Evolutionary conservation across 2,329 filamentous ascomycete genomes (phyloP).

Genomic region (Salinomyces thailandicus): DNA sequence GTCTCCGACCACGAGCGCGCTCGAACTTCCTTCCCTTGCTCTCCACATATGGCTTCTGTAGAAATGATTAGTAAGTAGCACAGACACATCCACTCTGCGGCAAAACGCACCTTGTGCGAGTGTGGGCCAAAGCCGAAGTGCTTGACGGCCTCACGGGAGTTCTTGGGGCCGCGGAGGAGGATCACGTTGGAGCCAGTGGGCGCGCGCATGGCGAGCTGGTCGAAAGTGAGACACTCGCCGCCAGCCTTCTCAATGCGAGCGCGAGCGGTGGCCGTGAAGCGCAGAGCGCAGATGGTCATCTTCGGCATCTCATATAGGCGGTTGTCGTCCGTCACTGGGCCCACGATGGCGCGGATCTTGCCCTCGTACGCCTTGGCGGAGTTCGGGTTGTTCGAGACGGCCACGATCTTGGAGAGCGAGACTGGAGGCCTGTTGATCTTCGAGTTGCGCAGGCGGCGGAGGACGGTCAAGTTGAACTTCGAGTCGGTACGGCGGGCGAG

Average conservation of each 20-base stretch:
- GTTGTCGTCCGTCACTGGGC: conserved; percentile 96
- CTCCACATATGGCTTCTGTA: conserved; percentile 85
- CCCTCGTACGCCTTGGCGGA: conserved; percentile 49
- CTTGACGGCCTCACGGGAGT: conserved; percentile 93
- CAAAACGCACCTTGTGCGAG: conserved; percentile 72
- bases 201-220: conserved; percentile 90
- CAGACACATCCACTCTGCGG: background rate
- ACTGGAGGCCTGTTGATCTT: conserved; percentile 50
- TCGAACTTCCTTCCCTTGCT: conserved; percentile 99
- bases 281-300: conserved; percentile 83
- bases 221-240: conserved; percentile 88
- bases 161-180: conserved; percentile 96
- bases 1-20: conserved; percentile 95
- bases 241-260: conserved; percentile 88
- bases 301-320: conserved; percentile 84
- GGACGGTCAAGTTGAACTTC: conserved; percentile 97
- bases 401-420: conserved; percentile 82
- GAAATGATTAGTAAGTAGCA: conserved; percentile 9
- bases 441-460: conserved; percentile 64
- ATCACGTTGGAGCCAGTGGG: conserved; percentile 96
- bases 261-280: conserved; percentile 92
- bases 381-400: conserved; percentile 43
- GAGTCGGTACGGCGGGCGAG: conserved; percentile 67
- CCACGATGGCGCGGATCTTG: conserved; percentile 86
- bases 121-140: conserved; percentile 98